These are phyloP conservation scores for Carex pumila DNA, from an alignment of 176 grass and related monocot genomes.

Conservation along the genomic window DNA sequence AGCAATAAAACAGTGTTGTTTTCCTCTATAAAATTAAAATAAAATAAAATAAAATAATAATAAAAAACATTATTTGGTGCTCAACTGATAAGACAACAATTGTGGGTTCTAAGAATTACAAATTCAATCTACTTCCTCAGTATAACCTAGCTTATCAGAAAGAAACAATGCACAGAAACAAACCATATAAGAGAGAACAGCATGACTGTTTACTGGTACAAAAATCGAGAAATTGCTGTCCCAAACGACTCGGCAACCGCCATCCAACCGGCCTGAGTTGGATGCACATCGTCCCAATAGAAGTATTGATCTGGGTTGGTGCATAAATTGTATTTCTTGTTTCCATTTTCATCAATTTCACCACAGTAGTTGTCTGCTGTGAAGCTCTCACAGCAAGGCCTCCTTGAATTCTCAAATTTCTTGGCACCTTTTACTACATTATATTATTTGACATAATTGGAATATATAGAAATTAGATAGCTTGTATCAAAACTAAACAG, in stretches of 20 bases:
- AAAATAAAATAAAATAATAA: neutral
- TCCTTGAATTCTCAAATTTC: constrained; percentile 28
- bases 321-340: constrained; percentile 40
- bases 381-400: constrained; percentile 59
- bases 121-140: neutral
- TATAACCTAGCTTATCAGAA: neutral
- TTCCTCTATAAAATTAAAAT: neutral
- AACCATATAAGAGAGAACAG: neutral
- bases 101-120: neutral
- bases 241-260: constrained; percentile 40
- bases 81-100: constrained; percentile 4
- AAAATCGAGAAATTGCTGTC: constrained; percentile 28
- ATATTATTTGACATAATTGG: neutral
- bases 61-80: neutral
- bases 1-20: neutral
- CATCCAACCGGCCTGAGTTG: constrained; percentile 76
- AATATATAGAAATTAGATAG: neutral
- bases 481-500: neutral
- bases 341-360: constrained; percentile 52
- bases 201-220: constrained; percentile 19
- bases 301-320: constrained; percentile 32
- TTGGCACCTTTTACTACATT: neutral
- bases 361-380: constrained; percentile 45
- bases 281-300: constrained; percentile 84
- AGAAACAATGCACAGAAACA: neutral